Percentiles rank a stretch among this genome's conserved stretches.
Conservation (phyloP, 441 rosid genomes). For the Oxalis stricta region DNA sequence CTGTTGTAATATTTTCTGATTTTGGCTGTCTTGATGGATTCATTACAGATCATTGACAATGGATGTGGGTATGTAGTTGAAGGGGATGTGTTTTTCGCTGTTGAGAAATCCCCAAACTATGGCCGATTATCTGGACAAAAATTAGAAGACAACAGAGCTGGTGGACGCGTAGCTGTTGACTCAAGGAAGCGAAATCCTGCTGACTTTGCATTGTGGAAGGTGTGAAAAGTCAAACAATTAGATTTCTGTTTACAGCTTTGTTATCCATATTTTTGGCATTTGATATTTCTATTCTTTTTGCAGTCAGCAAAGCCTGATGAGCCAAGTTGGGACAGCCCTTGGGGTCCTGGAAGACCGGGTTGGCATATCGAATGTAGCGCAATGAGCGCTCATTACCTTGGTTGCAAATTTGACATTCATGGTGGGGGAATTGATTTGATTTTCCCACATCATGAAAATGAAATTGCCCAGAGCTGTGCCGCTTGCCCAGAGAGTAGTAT, state of each 20-base stretch:
- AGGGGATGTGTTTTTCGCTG: slow-evolving; percentile 81
- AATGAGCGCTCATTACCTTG: slow-evolving; percentile 75
- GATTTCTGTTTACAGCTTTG: not conserved
- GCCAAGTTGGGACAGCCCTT: slow-evolving; percentile 64
- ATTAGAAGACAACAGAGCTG: slow-evolving; percentile 68
- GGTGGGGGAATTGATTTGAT: slow-evolving; percentile 90
- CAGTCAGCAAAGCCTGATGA: slow-evolving; percentile 89
- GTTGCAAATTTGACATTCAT: slow-evolving; percentile 70
- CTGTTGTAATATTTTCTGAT: too few relatives aligned
- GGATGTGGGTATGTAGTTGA: slow-evolving; percentile 56
- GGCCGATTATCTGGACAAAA: slow-evolving; percentile 71
- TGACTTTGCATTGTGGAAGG: slow-evolving; percentile 96
- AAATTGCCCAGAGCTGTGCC: slow-evolving; percentile 79
- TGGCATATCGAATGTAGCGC: slow-evolving; percentile 99
- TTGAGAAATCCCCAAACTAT: slow-evolving; percentile 63
- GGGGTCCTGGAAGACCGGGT: slow-evolving; percentile 39
- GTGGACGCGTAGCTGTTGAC: slow-evolving; percentile 82
- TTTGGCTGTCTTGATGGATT: too few relatives aligned
- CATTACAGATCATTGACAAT: slow-evolving; percentile 64
- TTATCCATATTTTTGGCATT: not conserved
- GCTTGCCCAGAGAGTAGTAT: slow-evolving; percentile 52
- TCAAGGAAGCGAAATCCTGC: slow-evolving; percentile 76
- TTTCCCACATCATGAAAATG: slow-evolving; percentile 94
- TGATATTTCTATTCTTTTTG: slow-evolving; percentile 10
- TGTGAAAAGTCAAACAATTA: slow-evolving; percentile 11